phyloP scores from a whole-genome alignment of 805 yeast genomes.

The Pichia membranifaciens region DNA sequence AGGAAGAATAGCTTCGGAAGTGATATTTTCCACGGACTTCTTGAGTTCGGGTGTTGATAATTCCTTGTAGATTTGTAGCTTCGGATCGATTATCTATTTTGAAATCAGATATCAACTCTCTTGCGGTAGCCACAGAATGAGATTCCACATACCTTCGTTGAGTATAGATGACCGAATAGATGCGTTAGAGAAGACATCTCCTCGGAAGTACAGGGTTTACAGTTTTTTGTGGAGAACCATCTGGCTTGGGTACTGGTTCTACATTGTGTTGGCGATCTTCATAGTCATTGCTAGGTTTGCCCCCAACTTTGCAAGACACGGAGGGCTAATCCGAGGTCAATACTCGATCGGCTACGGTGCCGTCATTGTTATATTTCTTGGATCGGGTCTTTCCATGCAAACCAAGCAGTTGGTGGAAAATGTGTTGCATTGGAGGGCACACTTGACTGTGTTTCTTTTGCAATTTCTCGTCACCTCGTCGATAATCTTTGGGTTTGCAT shows the following conservation, averaged over 20 bases:
- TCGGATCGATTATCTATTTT: too few species aligned
- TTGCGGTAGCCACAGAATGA: too few species aligned
- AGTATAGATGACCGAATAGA: slow-evolving; percentile 4
- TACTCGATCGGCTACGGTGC: slow-evolving; percentile 80
- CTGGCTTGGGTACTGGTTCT: slow-evolving; percentile 65
- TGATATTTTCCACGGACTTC: too few species aligned
- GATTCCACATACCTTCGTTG: slow-evolving; percentile 2
- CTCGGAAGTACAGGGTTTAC: slow-evolving; percentile 1
- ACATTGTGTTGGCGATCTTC: slow-evolving; percentile 62
- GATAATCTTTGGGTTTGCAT: slow-evolving; percentile 61
- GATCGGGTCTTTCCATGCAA: slow-evolving; percentile 74
- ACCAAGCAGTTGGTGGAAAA: slow-evolving; percentile 54
- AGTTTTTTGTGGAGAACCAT: slow-evolving; percentile 13
- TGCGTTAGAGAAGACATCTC: slow-evolving; percentile 9
- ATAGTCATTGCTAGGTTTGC: slow-evolving; percentile 70
- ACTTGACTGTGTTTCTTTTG: slow-evolving; percentile 55
- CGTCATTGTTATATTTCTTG: slow-evolving; percentile 77
- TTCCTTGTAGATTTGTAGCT: too few species aligned
- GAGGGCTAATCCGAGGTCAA: slow-evolving; percentile 69
- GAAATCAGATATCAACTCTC: too few species aligned
- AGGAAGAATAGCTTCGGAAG: too few species aligned
- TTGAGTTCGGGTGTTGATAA: too few species aligned
- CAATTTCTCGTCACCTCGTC: slow-evolving; percentile 54
- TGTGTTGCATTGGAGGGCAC: slow-evolving; percentile 76
- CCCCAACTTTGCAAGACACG: slow-evolving; percentile 79